Conservation (phyloP, 768 basidiomycete species). For the Aureoboletus auriporus region DNA sequence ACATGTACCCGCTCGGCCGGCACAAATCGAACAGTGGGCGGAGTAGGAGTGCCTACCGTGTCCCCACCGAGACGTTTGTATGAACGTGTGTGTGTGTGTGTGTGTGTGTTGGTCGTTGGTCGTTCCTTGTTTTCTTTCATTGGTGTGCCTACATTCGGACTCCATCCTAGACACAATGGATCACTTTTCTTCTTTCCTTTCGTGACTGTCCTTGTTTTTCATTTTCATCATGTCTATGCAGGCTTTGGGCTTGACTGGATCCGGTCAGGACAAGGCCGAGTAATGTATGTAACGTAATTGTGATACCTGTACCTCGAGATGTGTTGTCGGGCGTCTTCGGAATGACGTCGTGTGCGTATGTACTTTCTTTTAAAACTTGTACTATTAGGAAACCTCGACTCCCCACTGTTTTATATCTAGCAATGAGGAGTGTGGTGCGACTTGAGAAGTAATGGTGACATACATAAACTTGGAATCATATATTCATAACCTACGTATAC, state of each 20-base stretch:
- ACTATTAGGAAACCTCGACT: constrained; percentile 4
- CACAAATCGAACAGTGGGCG: constrained; percentile 14
- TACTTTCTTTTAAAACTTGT: constrained; percentile 6
- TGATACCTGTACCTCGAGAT: constrained; percentile 16
- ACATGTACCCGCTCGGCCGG: constrained; percentile 19
- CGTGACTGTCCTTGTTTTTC: neutral
- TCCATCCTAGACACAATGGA: constrained; percentile 14
- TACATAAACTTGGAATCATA: no score
- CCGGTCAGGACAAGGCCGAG: neutral
- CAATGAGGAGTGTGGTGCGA: constrained; percentile 1
- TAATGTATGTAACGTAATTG: constrained; percentile 21
- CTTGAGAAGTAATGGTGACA: neutral
- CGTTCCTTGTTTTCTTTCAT: no score
- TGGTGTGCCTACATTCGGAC: constrained; percentile 2
- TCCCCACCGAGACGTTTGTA: constrained; percentile 13
- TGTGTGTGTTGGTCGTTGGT: no score
- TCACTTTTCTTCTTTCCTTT: neutral
- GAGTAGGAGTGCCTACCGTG: constrained; percentile 11
- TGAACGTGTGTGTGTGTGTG: neutral
- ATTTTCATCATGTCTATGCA: constrained; percentile 1
- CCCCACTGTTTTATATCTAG: constrained; percentile 13
- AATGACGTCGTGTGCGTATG: constrained; percentile 6
- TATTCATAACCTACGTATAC: neutral
- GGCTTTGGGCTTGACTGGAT: constrained; percentile 4
- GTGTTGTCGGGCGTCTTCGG: neutral